Base-by-base conservation (phyloP, 192 early-diverging fungal genomes). In the Oehlia diaphana region DNA sequence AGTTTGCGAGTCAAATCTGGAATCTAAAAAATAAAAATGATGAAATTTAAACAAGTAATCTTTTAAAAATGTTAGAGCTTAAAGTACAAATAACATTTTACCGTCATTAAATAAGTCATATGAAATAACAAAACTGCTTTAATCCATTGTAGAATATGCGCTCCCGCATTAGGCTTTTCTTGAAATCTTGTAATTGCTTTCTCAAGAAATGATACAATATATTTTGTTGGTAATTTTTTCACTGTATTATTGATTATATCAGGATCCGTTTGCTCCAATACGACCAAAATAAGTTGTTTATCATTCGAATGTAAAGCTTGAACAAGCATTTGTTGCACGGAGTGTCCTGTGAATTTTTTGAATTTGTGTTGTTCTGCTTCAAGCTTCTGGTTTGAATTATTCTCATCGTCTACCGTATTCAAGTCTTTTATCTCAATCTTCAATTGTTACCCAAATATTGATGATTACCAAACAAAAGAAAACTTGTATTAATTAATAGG, bases 251-350 rank as follows among this genome's bases (percentile, higher is more conserved):
- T 79, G 79, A 89, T 87, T 37, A 87, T 82, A 35, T 87, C 86
- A 0, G 77, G 83, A 31, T 88, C 83, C 28, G 64, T 86, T 66
- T 85, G 84, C 5, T 77, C 78, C 73, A 90, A 81, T 77, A 87
- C 87, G 9, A 84, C 82, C 65, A 88, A 85, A 64, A 90, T 66
- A 9, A 90, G 74, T 39, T 83, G 82, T 10, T 68, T 47, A 67
- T 90, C 89, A 37, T 87, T 87, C 26, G 89, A 87, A 44, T 90
- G 89, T 63, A 90, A 72, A 62, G 89, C 89, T 79, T 90, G 89
- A 6, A 90, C 82, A 19, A 90, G 72, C 79, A 88, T 87, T 28
- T 85, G 80, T 61, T 88, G 87, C 35, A 90, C 69, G 13, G 89
- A 88, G 37, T 86, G 83, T 26, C 86, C 89, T 71, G 85, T 79